phyloP scores from a whole-genome alignment of 2,329 filamentous ascomycete species.

The Penicillium fuscoglaucum region DNA sequence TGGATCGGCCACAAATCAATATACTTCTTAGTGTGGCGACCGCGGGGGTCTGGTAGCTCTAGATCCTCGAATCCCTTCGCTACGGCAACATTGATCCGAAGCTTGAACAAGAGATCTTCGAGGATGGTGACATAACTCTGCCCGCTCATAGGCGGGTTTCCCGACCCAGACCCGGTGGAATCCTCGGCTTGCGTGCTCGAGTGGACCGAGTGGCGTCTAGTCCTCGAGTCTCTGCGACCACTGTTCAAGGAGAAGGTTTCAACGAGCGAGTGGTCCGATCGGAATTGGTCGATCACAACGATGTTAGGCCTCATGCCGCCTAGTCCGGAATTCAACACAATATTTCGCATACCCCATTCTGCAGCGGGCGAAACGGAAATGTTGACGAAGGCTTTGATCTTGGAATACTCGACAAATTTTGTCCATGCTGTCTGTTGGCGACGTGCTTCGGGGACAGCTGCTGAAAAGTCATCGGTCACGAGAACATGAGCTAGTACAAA shows the following conservation, averaged over 20 bases:
- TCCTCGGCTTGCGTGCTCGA: conserved; percentile 14
- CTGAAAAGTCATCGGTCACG: conserved; percentile 77
- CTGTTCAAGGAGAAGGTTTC: conserved; percentile 55
- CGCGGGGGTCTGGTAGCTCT: conserved; percentile 66
- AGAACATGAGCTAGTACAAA: conserved; percentile 88
- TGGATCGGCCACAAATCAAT: conserved; percentile 92
- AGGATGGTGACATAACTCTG: conserved; percentile 78
- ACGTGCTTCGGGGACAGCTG: conserved; percentile 76
- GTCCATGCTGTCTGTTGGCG: conserved; percentile 80
- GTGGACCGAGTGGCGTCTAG: conserved; percentile 19
- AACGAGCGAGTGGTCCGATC: conserved; percentile 58
- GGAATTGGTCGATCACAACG: conserved; percentile 74
- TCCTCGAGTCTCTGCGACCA: conserved; percentile 27
- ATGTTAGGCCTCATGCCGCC: conserved; percentile 90
- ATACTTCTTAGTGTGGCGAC: conserved; percentile 67
- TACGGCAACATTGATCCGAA: conserved; percentile 81
- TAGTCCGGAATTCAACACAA: conserved; percentile 76
- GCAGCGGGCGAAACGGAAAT: conserved; percentile 78
- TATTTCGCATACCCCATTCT: conserved; percentile 81
- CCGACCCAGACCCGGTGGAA: conserved; percentile 64
- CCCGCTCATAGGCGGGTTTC: conserved; percentile 67
- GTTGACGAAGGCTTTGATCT: conserved; percentile 87
- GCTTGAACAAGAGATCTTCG: conserved; percentile 74
- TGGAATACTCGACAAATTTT: conserved; percentile 81
- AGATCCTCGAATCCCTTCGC: conserved; percentile 77